Percentiles rank a stretch among this genome's conserved stretches.
Conservation (phyloP, 495 filamentous ascomycete species). For the Daldinia grandis region DNA sequence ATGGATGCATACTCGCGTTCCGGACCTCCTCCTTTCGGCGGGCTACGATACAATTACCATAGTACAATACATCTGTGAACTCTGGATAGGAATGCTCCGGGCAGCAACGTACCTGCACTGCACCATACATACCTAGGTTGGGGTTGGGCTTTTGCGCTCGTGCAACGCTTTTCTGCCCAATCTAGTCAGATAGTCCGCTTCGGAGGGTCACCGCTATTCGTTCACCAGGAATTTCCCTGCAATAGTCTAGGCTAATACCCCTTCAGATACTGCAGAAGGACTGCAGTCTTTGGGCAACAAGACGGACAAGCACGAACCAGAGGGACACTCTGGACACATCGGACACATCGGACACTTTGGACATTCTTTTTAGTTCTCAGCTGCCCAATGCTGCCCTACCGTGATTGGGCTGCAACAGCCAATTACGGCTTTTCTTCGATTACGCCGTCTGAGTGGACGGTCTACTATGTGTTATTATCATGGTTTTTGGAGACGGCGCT, state of each 20-base stretch:
- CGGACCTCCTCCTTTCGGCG: conserved; percentile 25
- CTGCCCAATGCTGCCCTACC: conserved; percentile 50
- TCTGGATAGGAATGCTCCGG: conserved; percentile 34
- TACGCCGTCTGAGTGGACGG: conserved; percentile 20
- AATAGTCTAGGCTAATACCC: conserved; percentile 32
- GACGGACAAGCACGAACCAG: conserved; percentile 25
- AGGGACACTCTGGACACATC: background rate
- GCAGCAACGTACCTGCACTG: conserved; percentile 40
- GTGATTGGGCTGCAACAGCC: conserved; percentile 40
- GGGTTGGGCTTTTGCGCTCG: conserved; percentile 39
- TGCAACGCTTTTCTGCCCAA: conserved; percentile 46
- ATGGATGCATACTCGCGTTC: conserved; percentile 18
- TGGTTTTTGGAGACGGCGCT: conserved; percentile 22
- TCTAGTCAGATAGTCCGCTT: conserved; percentile 41
- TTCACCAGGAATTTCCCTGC: conserved; percentile 37
- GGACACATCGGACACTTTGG: no score
- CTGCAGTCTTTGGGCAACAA: conserved; percentile 42
- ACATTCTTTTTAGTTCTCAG: conserved; percentile 32
- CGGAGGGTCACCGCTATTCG: conserved; percentile 43
- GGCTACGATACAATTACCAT: conserved; percentile 6
- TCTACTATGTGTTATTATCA: conserved; percentile 34
- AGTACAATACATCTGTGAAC: background rate
- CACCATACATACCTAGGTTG: background rate
- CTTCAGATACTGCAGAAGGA: conserved; percentile 20
- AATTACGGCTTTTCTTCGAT: conserved; percentile 27